Conservation (phyloP, 176 grass and related monocot species). For the Triticum turgidum region DNA sequence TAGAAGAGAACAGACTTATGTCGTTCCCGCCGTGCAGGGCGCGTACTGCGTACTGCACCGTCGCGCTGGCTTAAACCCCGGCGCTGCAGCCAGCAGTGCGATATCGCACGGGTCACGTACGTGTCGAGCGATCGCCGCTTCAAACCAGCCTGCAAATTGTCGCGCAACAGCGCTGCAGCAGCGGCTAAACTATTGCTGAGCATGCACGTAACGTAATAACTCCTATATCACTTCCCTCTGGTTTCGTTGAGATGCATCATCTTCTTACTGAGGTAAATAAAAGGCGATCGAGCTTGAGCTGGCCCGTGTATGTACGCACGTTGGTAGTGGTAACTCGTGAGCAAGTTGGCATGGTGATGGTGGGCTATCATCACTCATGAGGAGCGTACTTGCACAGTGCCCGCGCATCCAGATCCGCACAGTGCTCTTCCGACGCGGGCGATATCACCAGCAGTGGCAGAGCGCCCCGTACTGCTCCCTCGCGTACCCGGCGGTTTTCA, state of each 20-base stretch:
- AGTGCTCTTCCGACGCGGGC: constrained; percentile 1
- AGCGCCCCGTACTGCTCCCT: not conserved
- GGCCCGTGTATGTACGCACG: not conserved
- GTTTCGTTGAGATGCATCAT: too few species aligned
- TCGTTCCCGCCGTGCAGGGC: not conserved
- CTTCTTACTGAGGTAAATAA: not conserved
- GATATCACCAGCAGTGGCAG: not conserved
- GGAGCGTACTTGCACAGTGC: constrained; percentile 42
- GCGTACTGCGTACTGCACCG: not conserved
- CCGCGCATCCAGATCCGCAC: constrained; percentile 37
- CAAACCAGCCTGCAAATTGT: not conserved
- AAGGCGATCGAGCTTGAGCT: not conserved
- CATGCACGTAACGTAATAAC: not conserved
- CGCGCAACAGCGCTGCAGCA: not conserved
- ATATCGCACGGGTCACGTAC: not conserved
- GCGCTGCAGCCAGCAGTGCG: not conserved
- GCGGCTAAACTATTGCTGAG: not conserved
- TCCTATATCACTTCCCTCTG: not conserved
- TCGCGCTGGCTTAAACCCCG: not conserved
- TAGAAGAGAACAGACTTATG: constrained; percentile 33
- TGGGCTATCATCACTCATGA: not conserved
- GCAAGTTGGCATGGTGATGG: not conserved
- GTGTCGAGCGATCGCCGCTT: not conserved
- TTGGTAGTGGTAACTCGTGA: too few species aligned
- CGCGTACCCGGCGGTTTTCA: not conserved